Evolutionary conservation across 257 asterid species (phyloP).

Genomic region (Lantana camara): DNA sequence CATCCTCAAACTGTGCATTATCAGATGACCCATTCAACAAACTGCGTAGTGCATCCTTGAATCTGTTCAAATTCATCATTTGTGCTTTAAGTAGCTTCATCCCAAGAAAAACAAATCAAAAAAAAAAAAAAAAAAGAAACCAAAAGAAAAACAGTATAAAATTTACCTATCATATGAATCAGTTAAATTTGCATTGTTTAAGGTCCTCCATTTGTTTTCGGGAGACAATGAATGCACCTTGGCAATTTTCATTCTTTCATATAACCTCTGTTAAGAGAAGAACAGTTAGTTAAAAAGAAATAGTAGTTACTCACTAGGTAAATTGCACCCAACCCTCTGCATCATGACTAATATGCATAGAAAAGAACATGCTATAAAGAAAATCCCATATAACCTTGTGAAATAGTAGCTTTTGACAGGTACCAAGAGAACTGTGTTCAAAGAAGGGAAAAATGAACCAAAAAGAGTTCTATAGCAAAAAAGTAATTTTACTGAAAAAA

Average conservation of each 20-base stretch:
- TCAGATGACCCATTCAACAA: neutral
- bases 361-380: no score
- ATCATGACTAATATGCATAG: no score
- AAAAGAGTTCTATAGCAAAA: no score
- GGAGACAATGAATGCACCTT: conserved; percentile 56
- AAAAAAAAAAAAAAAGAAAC: neutral
- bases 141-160: neutral
- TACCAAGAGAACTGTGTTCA: no score
- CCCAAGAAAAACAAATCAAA: neutral
- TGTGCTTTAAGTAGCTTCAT: conserved; percentile 7
- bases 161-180: conserved; percentile 62
- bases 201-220: conserved; percentile 67
- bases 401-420: no score
- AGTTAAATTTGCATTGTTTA: conserved; percentile 40
- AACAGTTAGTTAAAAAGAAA: neutral
- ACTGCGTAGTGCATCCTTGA: neutral
- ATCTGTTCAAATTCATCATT: neutral
- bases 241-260: conserved; percentile 66
- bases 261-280: conserved; percentile 50
- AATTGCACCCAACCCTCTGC: no score
- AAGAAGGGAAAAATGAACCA: no score
- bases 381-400: no score
- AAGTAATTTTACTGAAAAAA: no score
- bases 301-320: neutral
- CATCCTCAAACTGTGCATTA: conserved; percentile 4